Evolutionary conservation across 2,329 filamentous ascomycete genomes (phyloP), one percentile per base, ranked within the genome.

Genomic region (Hymenoscyphus repandus): DNA sequence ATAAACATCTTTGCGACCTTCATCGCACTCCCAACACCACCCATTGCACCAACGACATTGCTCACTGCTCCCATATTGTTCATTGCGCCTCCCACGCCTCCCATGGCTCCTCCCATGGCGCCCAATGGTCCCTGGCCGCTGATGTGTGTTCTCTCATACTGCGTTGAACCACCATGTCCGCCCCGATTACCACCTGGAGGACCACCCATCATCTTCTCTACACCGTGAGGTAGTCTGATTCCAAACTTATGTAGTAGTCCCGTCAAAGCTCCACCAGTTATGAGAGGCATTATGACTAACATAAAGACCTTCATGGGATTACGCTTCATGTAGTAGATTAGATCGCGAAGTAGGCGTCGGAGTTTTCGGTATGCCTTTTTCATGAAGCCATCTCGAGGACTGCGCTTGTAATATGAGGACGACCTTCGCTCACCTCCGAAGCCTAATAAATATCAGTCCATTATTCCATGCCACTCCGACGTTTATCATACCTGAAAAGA

Each of bases 221-320:
- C 65, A 11, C 74, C 70, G 5, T 75, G 74, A 1, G 91, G 91
- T 57, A 96, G 69, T 55, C 85, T 78, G 54, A 97, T 74, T 18
- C 91, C 91, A 68, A 96, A 87, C 65, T 84, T 82, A 34, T 81
- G 80, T 41, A 96, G 78, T 40, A 96, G 74, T 42, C 86, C 88
- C 7, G 84, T 84, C 58, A 96, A 71, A 27, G 88, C 86, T 31
- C 92, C 92, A 46, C 89, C 89, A 1, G 86, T 90, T 62, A 96
- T 74, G 51, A 97, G 77, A 9, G 92, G 92, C 79, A 96, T 82
- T 62, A 96, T 79, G 56, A 96, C 85, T 55, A 90, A 79, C 74
- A 88, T 76, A 73, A 96, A 88, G 43, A 95, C 88, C 72, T 95
- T 95, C 65, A 90, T 72, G 0, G 91, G 92, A 71, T 96, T 86